Evolutionary conservation across 179 eudicot species (phyloP), one percentile per base, ranked within the genome.

Genomic region (Gypsophila paniculata): DNA sequence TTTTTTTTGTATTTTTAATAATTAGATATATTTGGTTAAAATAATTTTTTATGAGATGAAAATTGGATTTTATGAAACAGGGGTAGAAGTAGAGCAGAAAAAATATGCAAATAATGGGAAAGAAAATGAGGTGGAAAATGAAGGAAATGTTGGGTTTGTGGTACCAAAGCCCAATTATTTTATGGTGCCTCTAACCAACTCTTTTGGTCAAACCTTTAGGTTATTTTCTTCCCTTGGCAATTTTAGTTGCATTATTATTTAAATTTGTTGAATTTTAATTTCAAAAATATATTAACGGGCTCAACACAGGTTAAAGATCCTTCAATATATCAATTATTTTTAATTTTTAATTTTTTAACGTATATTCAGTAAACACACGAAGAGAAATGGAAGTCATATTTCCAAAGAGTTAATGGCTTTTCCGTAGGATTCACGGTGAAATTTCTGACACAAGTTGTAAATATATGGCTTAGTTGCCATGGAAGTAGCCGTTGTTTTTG

Each of bases 151-250:
- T 68, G 95, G 87, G 76, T 80, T 89, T 77, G 71, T 79, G 46
- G 85, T 82, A 61, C 87, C 88, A 17, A 79, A 75, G 68, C 75
- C 86, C 78, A 85, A 87, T 61, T 61, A 86, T 3, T 91, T 80
- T 36, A 39, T 61, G 65, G 76, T 63, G n/a, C 81, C 81, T 22
- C 70, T 74, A 54, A 71, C 54, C 74, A 81, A 81, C 64, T n/a
- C 84, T 25, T 81, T 85, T 75, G 97, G 97, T 70, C 92, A 85
- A 58, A 80, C 75, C 58, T 91, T 91, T 75, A 86, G 97, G 97
- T 91, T 67, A 7, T 22, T 42, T 55, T 38, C 65, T 36, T 53
- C 25, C 18, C 42, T 22, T 26, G 1, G 8, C 25, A 26, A 59
- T 74, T 38, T 14, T 44, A 17, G 14, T 36, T 18, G n/a, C 14